Base-by-base conservation (phyloP, 2,329 filamentous ascomycete genomes). In the Ophiocordyceps camponoti-leonardi region DNA sequence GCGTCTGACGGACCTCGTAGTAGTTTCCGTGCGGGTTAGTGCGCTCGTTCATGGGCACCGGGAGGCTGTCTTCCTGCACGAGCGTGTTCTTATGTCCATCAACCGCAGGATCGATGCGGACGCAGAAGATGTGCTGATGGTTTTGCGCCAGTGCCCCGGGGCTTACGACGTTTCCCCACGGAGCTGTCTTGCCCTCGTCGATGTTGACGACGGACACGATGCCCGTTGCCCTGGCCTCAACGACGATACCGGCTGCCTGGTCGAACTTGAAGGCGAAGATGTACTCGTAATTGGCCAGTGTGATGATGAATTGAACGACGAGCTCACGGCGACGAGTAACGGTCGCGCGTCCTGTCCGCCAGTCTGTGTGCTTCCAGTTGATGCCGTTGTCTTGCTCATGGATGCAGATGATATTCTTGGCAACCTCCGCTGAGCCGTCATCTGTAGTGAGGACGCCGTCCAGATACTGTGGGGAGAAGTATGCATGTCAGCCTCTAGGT, bases 91-190 rank as follows among this genome's bases (percentile, higher is more conserved):
- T 58, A 48, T 71, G 62, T 2, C 77, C 77, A 53, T 81, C 76
- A 41, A 81, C 64, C 20, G 73, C 71, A 0, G 77, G 75, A 52
- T 83, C 78, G 35, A 82, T 71, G 4, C 77, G 69, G 37, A 76
- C 56, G 23, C 67, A 72, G 56, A 83, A 82, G 45, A 83, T 67
- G 59, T 83, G 78, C 55, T 83, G 79, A 53, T 83, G 78, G 56
- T 81, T 78, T 44, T 76, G 74, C 0, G 77, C 79, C 6, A 81
- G 59, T 0, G 74, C 71, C 0, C 78, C 78, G 0, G 72, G 69
- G 6, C 67, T 67, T 4, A 83, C 77, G 4, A 79, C 66, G 46
- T 73, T 82, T 7, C 74, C 75, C 57, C 72, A 80, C 1, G 60
- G 63, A n/a, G 57, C 75, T 7, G 58, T 62, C 44, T 71, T 73